A percentile compares a stretch with the other conserved stretches of the same genome.
Conservation (phyloP, 768 basidiomycete genomes). For the Trametopsis cervina region DNA sequence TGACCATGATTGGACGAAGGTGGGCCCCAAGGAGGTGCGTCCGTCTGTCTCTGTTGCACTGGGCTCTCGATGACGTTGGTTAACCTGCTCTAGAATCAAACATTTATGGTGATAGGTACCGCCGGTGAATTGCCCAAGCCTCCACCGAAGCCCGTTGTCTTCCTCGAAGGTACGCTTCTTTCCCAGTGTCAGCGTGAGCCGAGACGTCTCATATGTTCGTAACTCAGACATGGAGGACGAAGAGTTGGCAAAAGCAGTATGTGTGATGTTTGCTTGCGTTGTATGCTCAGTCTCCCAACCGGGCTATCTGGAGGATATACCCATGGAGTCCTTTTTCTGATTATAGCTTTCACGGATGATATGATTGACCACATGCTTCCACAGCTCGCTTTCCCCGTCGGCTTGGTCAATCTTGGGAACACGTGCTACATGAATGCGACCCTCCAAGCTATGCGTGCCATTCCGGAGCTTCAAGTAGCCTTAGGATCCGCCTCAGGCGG, state of each 20-base stretch:
- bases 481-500: slow-evolving; percentile 34
- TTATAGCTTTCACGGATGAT: not conserved
- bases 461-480: slow-evolving; percentile 81
- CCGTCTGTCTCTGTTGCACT: not conserved
- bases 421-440: slow-evolving; percentile 99
- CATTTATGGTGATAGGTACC: slow-evolving; percentile 89
- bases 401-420: slow-evolving; percentile 83
- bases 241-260: slow-evolving; percentile 73
- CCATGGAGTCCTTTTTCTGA: not conserved
- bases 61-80: not conserved
- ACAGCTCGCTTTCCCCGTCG: slow-evolving; percentile 75
- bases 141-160: slow-evolving; percentile 70
- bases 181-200: not conserved
- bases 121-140: slow-evolving; percentile 90
- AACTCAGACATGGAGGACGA: slow-evolving; percentile 87
- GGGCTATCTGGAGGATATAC: too few relatives aligned
- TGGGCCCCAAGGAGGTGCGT: slow-evolving; percentile 72
- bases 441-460: slow-evolving; percentile 86
- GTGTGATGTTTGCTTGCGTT: slow-evolving; percentile 22
- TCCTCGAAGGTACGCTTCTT: slow-evolving; percentile 65
- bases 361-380: not conserved
- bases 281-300: too few relatives aligned
- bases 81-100: slow-evolving; percentile 58
- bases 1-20: slow-evolving; percentile 79
- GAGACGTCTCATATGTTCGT: not conserved